Base-by-base conservation (phyloP, 345 rosid genomes). In the Acer yangbiense region DNA sequence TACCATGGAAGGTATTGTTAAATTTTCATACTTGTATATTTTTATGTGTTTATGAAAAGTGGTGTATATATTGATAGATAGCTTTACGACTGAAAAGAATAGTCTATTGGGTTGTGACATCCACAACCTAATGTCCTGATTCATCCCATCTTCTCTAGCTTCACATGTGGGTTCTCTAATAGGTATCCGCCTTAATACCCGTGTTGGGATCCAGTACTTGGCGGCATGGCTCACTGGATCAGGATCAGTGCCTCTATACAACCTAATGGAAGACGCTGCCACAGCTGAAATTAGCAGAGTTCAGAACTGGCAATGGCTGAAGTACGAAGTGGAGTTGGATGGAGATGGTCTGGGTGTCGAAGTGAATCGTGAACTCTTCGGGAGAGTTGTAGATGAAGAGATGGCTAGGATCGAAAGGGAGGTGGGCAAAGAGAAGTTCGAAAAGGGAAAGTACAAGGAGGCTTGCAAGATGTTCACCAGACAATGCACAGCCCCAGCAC, bases 251-350 rank as follows among this genome's bases (percentile, higher is more conserved):
- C 98, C 98, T 25, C 93, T 96, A 14, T 96, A 94, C 81, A 96
- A 90, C 88, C 90, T 96, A 25, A 92, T 92, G 99, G 98, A 94
- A 85, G 99, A 96, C 23, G 99, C 98, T 0, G 98, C 99, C 1
- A 94, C 98, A 2, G 97, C 98, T 0, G 98, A 96, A 92, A 96
- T 96, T 61, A 96, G 95, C 89, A 81, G 98, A 44, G 98, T 92
- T 5, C 97, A 92, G 80, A 94, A 91, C 72, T 94, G 98, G 99
- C 97, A 94, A 65, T 94, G 99, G 98, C 85, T 96, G 10, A 94
- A 90, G 83, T 87, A 92, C 27, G 91, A 84, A 54, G 98, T 79
- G 73, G 97, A 94, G 44, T 61, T 96, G 65, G 87, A 94, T 6
- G 98, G 98, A 25, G 99, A 92, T 4, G 95, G 89, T 0, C 79